Evolutionary conservation across 345 rosid species (phyloP).

Genomic region (Schrenkiella parvula): DNA sequence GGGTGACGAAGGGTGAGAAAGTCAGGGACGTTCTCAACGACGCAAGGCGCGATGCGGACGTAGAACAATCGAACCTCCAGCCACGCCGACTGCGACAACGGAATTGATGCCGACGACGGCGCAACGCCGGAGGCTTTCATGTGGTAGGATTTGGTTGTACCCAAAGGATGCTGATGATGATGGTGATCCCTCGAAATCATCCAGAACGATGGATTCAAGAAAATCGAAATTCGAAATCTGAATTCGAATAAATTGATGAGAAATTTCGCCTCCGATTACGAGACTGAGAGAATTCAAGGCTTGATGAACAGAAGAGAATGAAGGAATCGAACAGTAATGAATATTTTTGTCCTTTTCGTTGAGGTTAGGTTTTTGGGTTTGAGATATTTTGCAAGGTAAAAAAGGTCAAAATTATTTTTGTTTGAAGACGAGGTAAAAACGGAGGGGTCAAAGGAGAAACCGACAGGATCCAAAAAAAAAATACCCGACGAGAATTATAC

Average conservation of each 20-base stretch:
- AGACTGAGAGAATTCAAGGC: not conserved
- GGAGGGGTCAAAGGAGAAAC: constrained; percentile 31
- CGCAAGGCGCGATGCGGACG: constrained; percentile 68
- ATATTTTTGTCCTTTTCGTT: not conserved
- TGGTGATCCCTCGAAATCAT: constrained; percentile 34
- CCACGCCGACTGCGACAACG: constrained; percentile 46
- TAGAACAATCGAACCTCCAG: constrained; percentile 90
- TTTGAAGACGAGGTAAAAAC: constrained; percentile 25
- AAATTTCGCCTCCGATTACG: not conserved
- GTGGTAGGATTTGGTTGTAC: constrained; percentile 39
- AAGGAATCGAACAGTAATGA: not conserved
- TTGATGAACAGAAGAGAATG: not conserved
- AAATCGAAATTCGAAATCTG: not conserved
- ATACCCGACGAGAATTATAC: not conserved
- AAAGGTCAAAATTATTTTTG: not conserved
- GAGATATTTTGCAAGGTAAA: constrained; percentile 17
- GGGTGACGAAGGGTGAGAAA: constrained; percentile 64
- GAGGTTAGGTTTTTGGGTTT: constrained; percentile 22
- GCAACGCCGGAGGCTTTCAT: constrained; percentile 24
- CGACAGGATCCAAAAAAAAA: not conserved
- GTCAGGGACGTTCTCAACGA: constrained; percentile 55
- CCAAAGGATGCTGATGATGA: constrained; percentile 25
- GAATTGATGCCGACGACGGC: constrained; percentile 28
- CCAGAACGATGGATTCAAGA: not conserved
- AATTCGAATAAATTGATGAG: not conserved